Conservation (phyloP, 2,329 filamentous ascomycete species). For the Colletotrichum lentis region DNA sequence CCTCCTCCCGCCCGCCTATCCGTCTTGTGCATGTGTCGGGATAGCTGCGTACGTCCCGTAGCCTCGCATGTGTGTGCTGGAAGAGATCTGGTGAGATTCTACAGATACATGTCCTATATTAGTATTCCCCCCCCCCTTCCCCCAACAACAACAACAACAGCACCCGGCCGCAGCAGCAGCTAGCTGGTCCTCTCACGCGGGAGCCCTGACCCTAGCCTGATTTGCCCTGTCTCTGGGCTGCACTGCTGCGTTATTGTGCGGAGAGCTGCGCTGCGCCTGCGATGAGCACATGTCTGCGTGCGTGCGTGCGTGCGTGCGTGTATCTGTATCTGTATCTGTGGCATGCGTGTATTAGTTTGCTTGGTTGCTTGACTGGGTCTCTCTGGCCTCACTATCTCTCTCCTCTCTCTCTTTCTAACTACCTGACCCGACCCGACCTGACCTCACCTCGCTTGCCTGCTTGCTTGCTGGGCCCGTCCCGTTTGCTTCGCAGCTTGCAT, state of each 20-base stretch:
- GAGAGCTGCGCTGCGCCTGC: slow-evolving; percentile 1
- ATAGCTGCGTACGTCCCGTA: slow-evolving; percentile 35
- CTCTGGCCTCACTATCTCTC: no score
- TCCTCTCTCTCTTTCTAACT: no score
- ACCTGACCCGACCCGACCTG: neutral
- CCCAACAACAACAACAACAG: slow-evolving; percentile 1
- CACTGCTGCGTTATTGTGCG: slow-evolving; percentile 8
- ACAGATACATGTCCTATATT: slow-evolving; percentile 36
- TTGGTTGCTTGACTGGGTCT: neutral
- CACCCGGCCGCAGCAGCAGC: neutral
- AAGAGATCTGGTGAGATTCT: slow-evolving; percentile 36
- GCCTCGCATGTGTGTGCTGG: slow-evolving; percentile 29
- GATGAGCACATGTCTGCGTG: neutral
- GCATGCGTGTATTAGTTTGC: neutral
- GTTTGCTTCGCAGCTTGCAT: slow-evolving; percentile 4
- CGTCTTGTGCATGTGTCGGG: slow-evolving; percentile 36
- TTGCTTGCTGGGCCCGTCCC: slow-evolving; percentile 1
- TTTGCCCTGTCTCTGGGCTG: neutral
- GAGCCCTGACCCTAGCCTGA: neutral
- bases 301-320: neutral
- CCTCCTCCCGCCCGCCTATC: slow-evolving; percentile 25
- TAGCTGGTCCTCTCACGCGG: neutral
- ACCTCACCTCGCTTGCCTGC: neutral
- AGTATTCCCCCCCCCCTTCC: slow-evolving; percentile 13
- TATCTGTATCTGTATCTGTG: neutral